These are phyloP conservation scores for Cytospora schulzeri DNA, from an alignment of 2,329 filamentous ascomycete genomes.

Conservation along the genomic window DNA sequence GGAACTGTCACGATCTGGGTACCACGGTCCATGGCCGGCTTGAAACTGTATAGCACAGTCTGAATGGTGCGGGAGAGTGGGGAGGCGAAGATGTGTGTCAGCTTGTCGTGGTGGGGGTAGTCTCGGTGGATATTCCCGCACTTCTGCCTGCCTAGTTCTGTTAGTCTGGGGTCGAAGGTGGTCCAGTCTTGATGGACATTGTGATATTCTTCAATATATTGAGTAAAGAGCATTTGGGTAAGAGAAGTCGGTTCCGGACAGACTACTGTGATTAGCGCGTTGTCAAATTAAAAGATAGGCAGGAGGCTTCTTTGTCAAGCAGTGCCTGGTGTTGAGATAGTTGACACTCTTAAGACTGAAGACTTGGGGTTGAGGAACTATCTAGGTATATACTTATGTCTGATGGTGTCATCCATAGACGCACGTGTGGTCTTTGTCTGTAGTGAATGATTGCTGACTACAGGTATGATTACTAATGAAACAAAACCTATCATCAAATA, in stretches of 20 bases:
- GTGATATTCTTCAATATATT: background rate
- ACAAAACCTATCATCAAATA: no score
- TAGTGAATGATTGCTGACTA: no score
- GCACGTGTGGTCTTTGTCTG: no score
- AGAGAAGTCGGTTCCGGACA: no score
- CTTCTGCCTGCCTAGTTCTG: background rate
- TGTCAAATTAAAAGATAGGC: no score
- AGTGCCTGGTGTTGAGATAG: background rate
- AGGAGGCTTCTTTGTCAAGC: no score
- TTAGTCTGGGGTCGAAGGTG: background rate
- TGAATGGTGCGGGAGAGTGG: conserved; percentile 3
- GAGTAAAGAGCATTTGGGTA: no score
- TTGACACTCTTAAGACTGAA: background rate
- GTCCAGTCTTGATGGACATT: background rate
- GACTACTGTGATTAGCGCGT: no score
- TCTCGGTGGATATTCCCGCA: background rate
- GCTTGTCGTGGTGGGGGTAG: background rate
- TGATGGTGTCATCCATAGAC: no score
- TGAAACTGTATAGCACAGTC: background rate
- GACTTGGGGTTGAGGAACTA: no score
- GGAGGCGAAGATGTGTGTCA: conserved; percentile 2
- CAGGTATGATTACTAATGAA: no score
- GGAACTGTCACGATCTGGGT: background rate
- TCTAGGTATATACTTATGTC: no score
- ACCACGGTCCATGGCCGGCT: background rate